Base-by-base conservation (phyloP, 495 filamentous ascomycete species). In the Penicillium manginii region DNA sequence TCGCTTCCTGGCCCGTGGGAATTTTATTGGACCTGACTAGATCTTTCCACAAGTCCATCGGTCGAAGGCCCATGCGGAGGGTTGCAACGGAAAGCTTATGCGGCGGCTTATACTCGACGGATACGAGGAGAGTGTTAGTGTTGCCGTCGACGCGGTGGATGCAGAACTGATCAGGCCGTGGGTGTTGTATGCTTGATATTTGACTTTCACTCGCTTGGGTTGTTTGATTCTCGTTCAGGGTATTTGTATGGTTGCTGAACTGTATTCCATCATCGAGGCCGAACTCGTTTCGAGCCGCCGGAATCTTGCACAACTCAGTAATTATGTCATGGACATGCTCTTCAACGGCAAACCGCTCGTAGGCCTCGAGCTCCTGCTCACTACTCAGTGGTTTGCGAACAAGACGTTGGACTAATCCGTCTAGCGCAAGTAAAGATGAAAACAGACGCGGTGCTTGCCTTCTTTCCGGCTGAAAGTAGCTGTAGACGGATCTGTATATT, bases 21-120 rank as follows among this genome's bases (percentile, higher is more conserved):
- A 67, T 63, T 26, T 46, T 56, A 8, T 68, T 57, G 32, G 17
- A 54, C 23, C 23, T 53, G 37, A 69, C 61, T 21, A 73, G 45
- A 0, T 64, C 48, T 12, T 64, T 43, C 56, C 43, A 69, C 11
- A 70, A 50, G 2, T 66, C 40, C 50, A 68, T 70, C 5, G 45
- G 59, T 18, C 63, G 58, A 49, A 75, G 62, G 3, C 73, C 73
- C 19, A 39, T 47, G 8, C 64, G 68, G 43, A 77, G 51, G 46
- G 58, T 55, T 33, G 56, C 65, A 6, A 67, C 50, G 3, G 69
- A 57, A 11, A 77, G 66, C 60, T 77, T 78, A 49, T 75, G 67
- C 22, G 67, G 64, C 15, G 71, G 67, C 49, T 78, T 78, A 45
- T 76, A 73, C 52, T 73, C 65, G 22, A 72, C 67, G 1, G 65